phyloP scores from a whole-genome alignment of 2,329 filamentous ascomycete genomes.

The Leptographium radiaticola region DNA sequence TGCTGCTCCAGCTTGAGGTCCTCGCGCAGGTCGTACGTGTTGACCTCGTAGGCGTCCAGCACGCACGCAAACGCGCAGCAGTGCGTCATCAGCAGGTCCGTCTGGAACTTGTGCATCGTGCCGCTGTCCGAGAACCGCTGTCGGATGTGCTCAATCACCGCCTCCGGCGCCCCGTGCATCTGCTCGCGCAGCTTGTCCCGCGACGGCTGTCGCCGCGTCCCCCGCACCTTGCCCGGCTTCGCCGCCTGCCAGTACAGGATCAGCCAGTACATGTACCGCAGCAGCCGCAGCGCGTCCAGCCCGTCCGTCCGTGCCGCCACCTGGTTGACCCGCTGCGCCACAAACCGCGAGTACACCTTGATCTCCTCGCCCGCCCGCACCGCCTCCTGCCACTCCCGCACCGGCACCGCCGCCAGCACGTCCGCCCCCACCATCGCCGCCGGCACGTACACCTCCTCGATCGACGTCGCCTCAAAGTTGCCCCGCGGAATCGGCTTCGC shows the following conservation, averaged over 20 bases:
- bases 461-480: slow-evolving; percentile 52
- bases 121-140: slow-evolving; percentile 54
- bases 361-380: slow-evolving; percentile 45
- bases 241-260: slow-evolving; percentile 38
- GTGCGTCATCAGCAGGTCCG: slow-evolving; percentile 60
- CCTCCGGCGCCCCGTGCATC: slow-evolving; percentile 44
- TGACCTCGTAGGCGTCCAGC: slow-evolving; percentile 60
- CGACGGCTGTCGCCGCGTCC: slow-evolving; percentile 39
- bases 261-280: slow-evolving; percentile 47
- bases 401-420: slow-evolving; percentile 52
- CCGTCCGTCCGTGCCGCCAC: slow-evolving; percentile 40
- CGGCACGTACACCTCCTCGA: slow-evolving; percentile 61
- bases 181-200: slow-evolving; percentile 47
- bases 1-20: slow-evolving; percentile 62
- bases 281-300: slow-evolving; percentile 39
- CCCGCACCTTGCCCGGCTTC: slow-evolving; percentile 32
- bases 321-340: slow-evolving; percentile 47
- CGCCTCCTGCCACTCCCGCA: slow-evolving; percentile 63
- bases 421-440: slow-evolving; percentile 53
- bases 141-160: slow-evolving; percentile 52
- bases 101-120: slow-evolving; percentile 57
- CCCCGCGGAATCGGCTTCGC: slow-evolving; percentile 61
- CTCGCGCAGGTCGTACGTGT: slow-evolving; percentile 54
- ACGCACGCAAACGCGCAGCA: slow-evolving; percentile 59
- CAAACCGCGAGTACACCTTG: slow-evolving; percentile 46